phyloP scores from a whole-genome alignment of 495 filamentous ascomycete species.

The Apiosordaria backusii region DNA sequence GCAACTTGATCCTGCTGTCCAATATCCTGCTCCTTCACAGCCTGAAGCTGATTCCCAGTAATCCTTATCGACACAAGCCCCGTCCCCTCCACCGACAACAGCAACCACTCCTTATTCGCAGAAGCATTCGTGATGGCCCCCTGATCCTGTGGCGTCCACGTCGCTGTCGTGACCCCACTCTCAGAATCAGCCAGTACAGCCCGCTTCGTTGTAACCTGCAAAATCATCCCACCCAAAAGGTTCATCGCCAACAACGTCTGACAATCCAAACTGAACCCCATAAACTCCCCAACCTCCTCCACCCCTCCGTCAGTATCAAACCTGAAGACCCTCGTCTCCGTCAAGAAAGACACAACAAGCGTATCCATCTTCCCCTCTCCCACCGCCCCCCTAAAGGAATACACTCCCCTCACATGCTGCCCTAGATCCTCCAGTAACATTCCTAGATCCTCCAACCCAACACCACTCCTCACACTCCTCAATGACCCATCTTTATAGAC shows the following conservation, averaged over 20 bases:
- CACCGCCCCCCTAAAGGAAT: conserved; percentile 48
- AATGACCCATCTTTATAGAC: conserved; percentile 82
- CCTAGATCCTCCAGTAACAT: conserved; percentile 67
- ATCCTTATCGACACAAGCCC: conserved; percentile 64
- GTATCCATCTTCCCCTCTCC: conserved; percentile 54
- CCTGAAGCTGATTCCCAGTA: conserved; percentile 49
- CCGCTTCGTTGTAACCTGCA: conserved; percentile 72
- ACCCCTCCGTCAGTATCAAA: conserved; percentile 75
- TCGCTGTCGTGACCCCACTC: conserved; percentile 60
- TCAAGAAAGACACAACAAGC: conserved; percentile 74
- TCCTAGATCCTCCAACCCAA: conserved; percentile 86
- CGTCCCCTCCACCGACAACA: conserved; percentile 71
- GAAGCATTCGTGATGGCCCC: conserved; percentile 74
- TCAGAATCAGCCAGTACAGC: conserved; percentile 65
- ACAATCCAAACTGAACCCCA: conserved; percentile 64
- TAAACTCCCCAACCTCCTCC: conserved; percentile 75
- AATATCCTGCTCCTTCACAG: conserved; percentile 57
- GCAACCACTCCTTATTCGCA: conserved; percentile 60
- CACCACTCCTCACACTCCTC: conserved; percentile 84
- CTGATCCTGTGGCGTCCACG: conserved; percentile 60
- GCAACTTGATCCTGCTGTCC: conserved; percentile 70
- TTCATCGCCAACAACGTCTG: conserved; percentile 70
- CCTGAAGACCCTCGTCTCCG: conserved; percentile 76
- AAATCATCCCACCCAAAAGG: conserved; percentile 56
- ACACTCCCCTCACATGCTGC: conserved; percentile 64